Evolutionary conservation across 805 yeast genomes (phyloP).

Genomic region (Naumovozyma castellii): DNA sequence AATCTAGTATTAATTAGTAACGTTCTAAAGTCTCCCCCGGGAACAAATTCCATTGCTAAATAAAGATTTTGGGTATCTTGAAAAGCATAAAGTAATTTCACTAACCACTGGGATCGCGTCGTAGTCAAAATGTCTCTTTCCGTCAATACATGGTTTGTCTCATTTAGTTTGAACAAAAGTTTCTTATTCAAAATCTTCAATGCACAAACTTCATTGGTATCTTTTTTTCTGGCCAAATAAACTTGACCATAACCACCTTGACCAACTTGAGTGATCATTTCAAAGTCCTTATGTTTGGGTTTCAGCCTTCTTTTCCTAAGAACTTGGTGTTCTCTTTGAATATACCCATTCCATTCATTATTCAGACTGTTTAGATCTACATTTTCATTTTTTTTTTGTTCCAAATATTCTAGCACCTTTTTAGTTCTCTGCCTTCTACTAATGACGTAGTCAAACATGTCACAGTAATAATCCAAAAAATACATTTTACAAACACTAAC

Average conservation of each 20-base stretch:
- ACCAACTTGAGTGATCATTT: constrained; percentile 95
- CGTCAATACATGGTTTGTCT: constrained; percentile 88
- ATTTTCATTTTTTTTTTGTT: constrained; percentile 25
- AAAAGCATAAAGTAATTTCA: constrained; percentile 85
- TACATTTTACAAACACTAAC: constrained; percentile 90
- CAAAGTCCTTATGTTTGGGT: constrained; percentile 91
- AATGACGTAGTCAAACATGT: constrained; percentile 85
- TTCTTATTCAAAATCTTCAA: constrained; percentile 84
- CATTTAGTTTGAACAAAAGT: constrained; percentile 78
- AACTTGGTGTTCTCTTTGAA: constrained; percentile 73
- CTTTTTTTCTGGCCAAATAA: constrained; percentile 88
- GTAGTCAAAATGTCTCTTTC: constrained; percentile 95
- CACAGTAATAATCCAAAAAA: constrained; percentile 91
- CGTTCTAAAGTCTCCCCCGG: constrained; percentile 98
- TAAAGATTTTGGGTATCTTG: constrained; percentile 86
- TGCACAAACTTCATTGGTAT: constrained; percentile 92
- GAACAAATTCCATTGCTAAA: constrained; percentile 98
- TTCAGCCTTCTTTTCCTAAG: constrained; percentile 82
- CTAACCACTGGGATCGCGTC: constrained; percentile 92
- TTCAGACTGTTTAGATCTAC: constrained; percentile 35
- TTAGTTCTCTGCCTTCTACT: constrained; percentile 74
- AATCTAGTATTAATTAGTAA: constrained; percentile 86
- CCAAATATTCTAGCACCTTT: constrained; percentile 53
- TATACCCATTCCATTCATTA: constrained; percentile 63
- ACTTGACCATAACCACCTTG: constrained; percentile 99